Evolutionary conservation across 164 flowering plant genomes (phyloP), one percentile per base, ranked within the genome.

Genomic region (Tetrastigma voinierianum): DNA sequence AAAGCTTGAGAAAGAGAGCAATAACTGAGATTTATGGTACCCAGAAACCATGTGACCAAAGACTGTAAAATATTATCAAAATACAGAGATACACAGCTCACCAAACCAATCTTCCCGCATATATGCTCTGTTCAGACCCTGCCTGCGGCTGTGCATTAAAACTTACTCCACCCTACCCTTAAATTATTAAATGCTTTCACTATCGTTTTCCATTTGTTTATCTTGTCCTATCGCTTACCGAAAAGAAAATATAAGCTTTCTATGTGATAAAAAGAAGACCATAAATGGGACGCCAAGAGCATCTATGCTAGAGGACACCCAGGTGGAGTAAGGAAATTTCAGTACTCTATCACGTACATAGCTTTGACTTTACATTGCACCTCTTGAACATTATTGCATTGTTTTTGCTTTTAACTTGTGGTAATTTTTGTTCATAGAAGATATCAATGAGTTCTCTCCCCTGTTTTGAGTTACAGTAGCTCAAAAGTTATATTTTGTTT

Each of bases 21-120:
- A 70, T 15, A 69, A 72, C 59, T 72, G 80, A 70, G 82, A 76
- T 80, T 72, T 67, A 71, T 76, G 81, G 64, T 9, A 32, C 57
- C 60, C 44, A 61, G 70, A 61, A 67, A 47, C 69, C 83, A 83
- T 76, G 80, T 76, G 82, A 78, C 18, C 15, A 49, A 18, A 61
- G 53, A 16, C 21, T 32, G 45, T 45, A 20, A 32, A 67, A 20
- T 57, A 56, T 61, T 23, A 45, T 20, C 59, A 24, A 32, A 14
- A 51, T 4, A 32, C 46, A 64, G 49, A 57, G 57, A 40, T 4
- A 16, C 76, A 77, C 80, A 74, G 86, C 82, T 77, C 81, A 77
- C 69, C 75, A 68, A 73, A 77, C 73, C 69, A 61, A 75, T 59
- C 68, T 55, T 67, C 60, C 18, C 55, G 60, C 16, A 62, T 61